Evolutionary conservation across 371 early-diverging fungal genomes (phyloP), one percentile per base, ranked within the genome.

Genomic region (Mortierella sp.): DNA sequence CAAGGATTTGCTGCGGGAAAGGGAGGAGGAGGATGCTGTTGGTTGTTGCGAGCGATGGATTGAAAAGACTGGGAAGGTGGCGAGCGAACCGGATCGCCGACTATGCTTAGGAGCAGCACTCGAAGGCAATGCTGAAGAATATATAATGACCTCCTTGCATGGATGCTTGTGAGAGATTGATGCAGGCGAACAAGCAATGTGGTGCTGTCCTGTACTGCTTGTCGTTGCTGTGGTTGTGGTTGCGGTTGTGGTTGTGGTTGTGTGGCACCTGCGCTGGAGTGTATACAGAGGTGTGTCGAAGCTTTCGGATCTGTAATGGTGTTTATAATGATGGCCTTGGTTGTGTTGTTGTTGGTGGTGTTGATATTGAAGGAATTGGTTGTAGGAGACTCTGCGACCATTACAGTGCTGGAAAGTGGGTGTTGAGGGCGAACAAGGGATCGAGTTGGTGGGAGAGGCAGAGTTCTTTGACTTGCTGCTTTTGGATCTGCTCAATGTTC

Each of bases 361-460:
- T 24, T 52, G 73, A 43, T 72, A 64, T 6, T 70, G 70, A 5
- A 67, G 8, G 61, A 50, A 70, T 22, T 79, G 79, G 50, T 16
- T 40, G 48, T 47, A 69, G 24, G 78, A 75, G 47, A 82, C 79
- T 26, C 70, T 48, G 13, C 79, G 39, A 64, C 83, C 83, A 29
- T 82, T 82, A 0, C 70, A 65, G 61, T 82, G 83, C 53, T 77
- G 78, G 50, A 82, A 82, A 24, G 53, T 71, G 1, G 83, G 61
- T 14, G 45, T 68, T 39, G 78, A 64, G 2, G 75, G 70, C 1
- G 74, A 40, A 48, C 70, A 66, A 40, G 77, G 67, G 11, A 55
- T 58, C 31, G 80, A 73, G 47, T 43, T 47, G 19, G 64, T 2
- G 31, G 66, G 31, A 11, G 64, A 50, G 48, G 66, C 13, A 3